phyloP scores from a whole-genome alignment of 1,284 basidiomycete species.

The Puccinia polysora region DNA sequence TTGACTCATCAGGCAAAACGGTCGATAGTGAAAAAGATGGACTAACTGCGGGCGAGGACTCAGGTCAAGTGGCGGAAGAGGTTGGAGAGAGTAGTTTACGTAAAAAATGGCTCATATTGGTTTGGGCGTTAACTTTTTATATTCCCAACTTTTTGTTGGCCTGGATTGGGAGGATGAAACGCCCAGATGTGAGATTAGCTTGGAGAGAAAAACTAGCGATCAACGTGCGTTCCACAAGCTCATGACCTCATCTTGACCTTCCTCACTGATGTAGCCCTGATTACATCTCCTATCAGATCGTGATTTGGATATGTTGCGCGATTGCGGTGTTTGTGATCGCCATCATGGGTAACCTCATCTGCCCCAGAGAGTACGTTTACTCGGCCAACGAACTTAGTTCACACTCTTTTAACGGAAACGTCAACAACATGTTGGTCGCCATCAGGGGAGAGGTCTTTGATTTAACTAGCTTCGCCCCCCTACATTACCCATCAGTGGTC shows the following conservation, averaged over 20 bases:
- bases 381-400: constrained; percentile 68
- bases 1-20: constrained; percentile 60
- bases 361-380: constrained; percentile 89
- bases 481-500: constrained; percentile 59
- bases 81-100: constrained; percentile 73
- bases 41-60: constrained; percentile 59
- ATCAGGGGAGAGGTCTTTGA: constrained; percentile 93
- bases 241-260: background rate
- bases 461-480: constrained; percentile 55
- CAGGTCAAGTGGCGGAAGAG: constrained; percentile 76
- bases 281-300: constrained; percentile 55
- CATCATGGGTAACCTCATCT: constrained; percentile 79
- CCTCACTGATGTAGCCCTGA: constrained; percentile 3
- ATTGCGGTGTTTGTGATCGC: constrained; percentile 89
- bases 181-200: constrained; percentile 85
- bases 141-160: constrained; percentile 69
- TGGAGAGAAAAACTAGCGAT: constrained; percentile 96
- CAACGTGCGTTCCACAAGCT: constrained; percentile 57
- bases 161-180: constrained; percentile 82
- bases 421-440: constrained; percentile 71
- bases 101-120: constrained; percentile 79
- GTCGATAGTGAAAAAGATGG: constrained; percentile 66
- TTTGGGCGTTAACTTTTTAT: constrained; percentile 89
- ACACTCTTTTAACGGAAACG: constrained; percentile 64
- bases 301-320: constrained; percentile 91